Conservation (phyloP, 352 stramenopile genomes). For the Phytopythium sindhum region DNA sequence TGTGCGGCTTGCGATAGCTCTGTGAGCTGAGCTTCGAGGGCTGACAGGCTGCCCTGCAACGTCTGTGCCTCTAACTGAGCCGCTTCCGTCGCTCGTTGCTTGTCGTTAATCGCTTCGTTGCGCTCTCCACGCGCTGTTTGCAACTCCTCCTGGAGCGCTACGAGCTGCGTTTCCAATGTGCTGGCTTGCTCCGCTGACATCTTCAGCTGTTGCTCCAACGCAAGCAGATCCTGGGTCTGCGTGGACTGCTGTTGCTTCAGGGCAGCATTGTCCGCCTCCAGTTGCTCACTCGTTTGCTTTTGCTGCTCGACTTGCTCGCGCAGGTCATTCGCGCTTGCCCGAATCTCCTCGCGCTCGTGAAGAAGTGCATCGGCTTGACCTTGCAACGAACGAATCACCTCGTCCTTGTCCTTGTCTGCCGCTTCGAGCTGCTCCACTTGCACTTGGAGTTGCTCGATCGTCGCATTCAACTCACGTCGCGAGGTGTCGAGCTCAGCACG, state of each 20-base stretch:
- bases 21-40: neutral
- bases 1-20: neutral
- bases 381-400: conserved; percentile 51
- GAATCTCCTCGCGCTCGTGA: conserved; percentile 54
- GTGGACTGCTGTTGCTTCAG: conserved; percentile 14
- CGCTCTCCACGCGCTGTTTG: conserved; percentile 9
- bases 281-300: conserved; percentile 20
- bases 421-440: conserved; percentile 14
- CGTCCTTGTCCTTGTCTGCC: conserved; percentile 28
- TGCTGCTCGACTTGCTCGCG: conserved; percentile 41
- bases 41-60: conserved; percentile 6
- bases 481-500: neutral
- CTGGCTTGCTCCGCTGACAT: conserved; percentile 14
- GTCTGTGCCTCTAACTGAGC: conserved; percentile 12
- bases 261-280: conserved; percentile 22
- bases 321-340: conserved; percentile 39
- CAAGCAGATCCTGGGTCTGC: neutral
- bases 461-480: conserved; percentile 5
- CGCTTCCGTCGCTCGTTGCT: conserved; percentile 7
- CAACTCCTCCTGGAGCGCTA: conserved; percentile 19
- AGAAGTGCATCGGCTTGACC: conserved; percentile 63
- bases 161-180: conserved; percentile 19
- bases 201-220: neutral
- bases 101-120: neutral
- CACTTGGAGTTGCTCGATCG: conserved; percentile 10